Percentiles rank a stretch among this genome's conserved stretches.
phyloP scores from a whole-genome alignment of 73 alveolate species.

The Loxodes magnus region DNA sequence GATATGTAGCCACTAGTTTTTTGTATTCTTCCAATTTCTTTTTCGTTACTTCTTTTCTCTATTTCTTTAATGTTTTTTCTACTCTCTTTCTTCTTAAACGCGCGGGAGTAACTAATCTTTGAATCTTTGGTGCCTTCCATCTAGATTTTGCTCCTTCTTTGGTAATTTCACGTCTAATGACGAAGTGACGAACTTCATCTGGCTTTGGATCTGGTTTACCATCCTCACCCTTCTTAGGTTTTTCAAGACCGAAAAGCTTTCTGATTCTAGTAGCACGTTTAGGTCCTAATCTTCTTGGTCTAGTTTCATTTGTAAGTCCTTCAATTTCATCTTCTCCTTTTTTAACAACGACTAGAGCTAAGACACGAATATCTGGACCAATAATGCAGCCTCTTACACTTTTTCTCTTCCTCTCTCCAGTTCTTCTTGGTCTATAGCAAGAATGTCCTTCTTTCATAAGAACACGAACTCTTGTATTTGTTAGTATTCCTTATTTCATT shows the following conservation, averaged over 20 bases:
- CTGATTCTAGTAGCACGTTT: constrained; percentile 86
- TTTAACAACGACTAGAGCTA: constrained; percentile 68
- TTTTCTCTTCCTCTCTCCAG: constrained; percentile 80
- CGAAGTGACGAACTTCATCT: constrained; percentile 43
- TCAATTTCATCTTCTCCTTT: constrained; percentile 79
- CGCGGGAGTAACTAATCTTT: constrained; percentile 38
- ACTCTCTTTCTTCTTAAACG: constrained; percentile 3
- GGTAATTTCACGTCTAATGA: constrained; percentile 52
- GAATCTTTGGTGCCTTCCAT: constrained; percentile 47
- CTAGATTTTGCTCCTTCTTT: constrained; percentile 45
- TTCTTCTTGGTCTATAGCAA: constrained; percentile 80
- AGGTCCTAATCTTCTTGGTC: constrained; percentile 91
- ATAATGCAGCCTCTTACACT: constrained; percentile 91
- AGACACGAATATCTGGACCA: constrained; percentile 83
- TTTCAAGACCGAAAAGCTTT: constrained; percentile 76
- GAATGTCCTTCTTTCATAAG: constrained; percentile 73
- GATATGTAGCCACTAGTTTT: too few relatives aligned
- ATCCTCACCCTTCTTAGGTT: constrained; percentile 24
- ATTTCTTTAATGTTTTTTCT: constrained; percentile 9
- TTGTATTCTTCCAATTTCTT: too few relatives aligned
- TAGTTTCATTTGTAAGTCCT: constrained; percentile 77
- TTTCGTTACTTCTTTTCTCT: too few relatives aligned
- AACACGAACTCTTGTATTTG: constrained; percentile 70
- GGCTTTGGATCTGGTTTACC: too few relatives aligned
- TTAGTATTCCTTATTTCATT: constrained; percentile 86